These are phyloP conservation scores for Metschnikowia gelsemii DNA, from an alignment of 805 yeast genomes.

Conservation along the genomic window DNA sequence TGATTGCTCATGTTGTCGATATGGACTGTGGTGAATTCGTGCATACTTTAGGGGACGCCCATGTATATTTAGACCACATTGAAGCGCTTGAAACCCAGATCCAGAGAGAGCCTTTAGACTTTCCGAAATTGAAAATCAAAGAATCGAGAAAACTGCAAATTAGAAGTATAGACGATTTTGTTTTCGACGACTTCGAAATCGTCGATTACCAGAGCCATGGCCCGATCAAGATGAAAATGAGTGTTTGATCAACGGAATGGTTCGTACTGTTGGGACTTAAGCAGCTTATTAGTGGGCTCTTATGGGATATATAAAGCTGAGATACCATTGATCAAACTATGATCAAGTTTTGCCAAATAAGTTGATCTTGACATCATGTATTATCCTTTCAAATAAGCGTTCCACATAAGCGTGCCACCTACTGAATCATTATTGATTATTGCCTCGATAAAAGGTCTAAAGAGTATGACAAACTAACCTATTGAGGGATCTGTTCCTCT, in stretches of 20 bases:
- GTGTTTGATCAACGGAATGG: slow-evolving; percentile 70
- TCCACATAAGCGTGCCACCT: too few species aligned
- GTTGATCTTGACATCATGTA: too few species aligned
- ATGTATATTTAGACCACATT: slow-evolving; percentile 88
- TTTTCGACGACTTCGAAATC: slow-evolving; percentile 83
- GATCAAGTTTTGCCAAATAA: too few species aligned
- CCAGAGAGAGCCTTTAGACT: slow-evolving; percentile 67
- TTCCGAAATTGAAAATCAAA: slow-evolving; percentile 75
- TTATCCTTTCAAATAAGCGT: too few species aligned
- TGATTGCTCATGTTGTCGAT: slow-evolving; percentile 94
- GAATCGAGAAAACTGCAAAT: slow-evolving; percentile 51
- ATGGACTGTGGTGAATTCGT: slow-evolving; percentile 95
- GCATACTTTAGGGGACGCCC: slow-evolving; percentile 96
- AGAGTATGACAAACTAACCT: too few species aligned
- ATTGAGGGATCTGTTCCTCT: too few species aligned
- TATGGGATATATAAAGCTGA: neutral
- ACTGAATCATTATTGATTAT: too few species aligned
- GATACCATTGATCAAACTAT: neutral
- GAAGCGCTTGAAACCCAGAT: slow-evolving; percentile 86
- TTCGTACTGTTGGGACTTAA: too few species aligned
- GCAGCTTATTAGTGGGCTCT: too few species aligned
- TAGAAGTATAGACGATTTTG: slow-evolving; percentile 78
- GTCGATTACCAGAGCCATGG: slow-evolving; percentile 76
- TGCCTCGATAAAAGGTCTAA: too few species aligned
- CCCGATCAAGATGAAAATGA: slow-evolving; percentile 93